Percentiles rank a stretch among this genome's conserved stretches.
Conservation (phyloP, 2,329 filamentous ascomycete species). For the Fusarium sp. region DNA sequence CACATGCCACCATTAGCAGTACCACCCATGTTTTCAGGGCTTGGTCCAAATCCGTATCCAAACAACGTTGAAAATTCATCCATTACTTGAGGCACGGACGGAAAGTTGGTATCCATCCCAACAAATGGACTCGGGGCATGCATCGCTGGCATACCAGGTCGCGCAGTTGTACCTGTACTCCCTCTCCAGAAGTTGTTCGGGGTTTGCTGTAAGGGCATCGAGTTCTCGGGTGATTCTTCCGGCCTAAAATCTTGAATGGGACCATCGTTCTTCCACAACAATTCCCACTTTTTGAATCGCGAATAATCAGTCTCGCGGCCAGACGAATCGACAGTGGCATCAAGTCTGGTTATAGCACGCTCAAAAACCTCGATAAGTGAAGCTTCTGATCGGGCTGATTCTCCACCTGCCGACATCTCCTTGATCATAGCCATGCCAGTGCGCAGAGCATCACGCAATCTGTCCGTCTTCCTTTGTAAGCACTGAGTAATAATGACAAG, state of each 20-base stretch:
- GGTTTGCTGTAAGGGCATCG: slow-evolving; percentile 42
- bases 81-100: slow-evolving; percentile 54
- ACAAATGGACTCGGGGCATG: slow-evolving; percentile 52
- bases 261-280: slow-evolving; percentile 58
- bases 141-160: slow-evolving; percentile 44
- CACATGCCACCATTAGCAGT: slow-evolving; percentile 44
- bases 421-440: slow-evolving; percentile 64
- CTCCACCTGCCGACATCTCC: slow-evolving; percentile 64
- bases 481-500: slow-evolving; percentile 60
- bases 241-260: slow-evolving; percentile 44
- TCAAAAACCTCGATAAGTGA: slow-evolving; percentile 66
- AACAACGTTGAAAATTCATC: slow-evolving; percentile 54
- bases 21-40: slow-evolving; percentile 46
- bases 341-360: slow-evolving; percentile 59
- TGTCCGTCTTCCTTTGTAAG: slow-evolving; percentile 53
- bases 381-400: slow-evolving; percentile 64
- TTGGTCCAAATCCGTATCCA: slow-evolving; percentile 50
- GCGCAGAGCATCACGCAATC: slow-evolving; percentile 59
- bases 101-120: slow-evolving; percentile 53
- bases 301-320: slow-evolving; percentile 62
- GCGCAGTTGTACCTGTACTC: slow-evolving; percentile 35
- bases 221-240: slow-evolving; percentile 42
- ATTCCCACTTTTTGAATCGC: slow-evolving; percentile 64
- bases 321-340: slow-evolving; percentile 56
- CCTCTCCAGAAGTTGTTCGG: slow-evolving; percentile 42